Evolutionary conservation across 805 yeast species (phyloP).

Genomic region (Yarrowia bubula): DNA sequence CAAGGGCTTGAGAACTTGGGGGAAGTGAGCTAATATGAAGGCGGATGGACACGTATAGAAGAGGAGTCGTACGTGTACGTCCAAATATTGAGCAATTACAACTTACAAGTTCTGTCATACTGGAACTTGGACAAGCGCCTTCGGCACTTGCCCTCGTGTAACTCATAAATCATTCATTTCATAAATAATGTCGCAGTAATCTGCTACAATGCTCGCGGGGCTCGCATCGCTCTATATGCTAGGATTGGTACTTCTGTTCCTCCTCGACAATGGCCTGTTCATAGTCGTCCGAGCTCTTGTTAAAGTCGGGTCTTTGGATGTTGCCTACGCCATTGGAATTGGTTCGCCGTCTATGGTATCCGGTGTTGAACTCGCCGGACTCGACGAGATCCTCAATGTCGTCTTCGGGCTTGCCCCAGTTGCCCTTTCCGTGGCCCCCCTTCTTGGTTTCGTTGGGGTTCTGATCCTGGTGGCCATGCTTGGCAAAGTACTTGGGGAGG

Average conservation of each 20-base stretch:
- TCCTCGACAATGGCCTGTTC: constrained; percentile 27
- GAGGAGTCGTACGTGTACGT: too few relatives aligned
- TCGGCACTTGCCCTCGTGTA: too few relatives aligned
- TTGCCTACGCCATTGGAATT: constrained; percentile 34
- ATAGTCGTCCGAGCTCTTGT: constrained; percentile 19
- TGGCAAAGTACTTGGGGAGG: constrained; percentile 70
- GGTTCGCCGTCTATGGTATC: constrained; percentile 41
- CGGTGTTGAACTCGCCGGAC: constrained; percentile 51
- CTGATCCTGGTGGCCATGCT: constrained; percentile 63
- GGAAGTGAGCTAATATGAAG: too few relatives aligned
- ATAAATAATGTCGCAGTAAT: background rate
- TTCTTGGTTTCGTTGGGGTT: constrained; percentile 78
- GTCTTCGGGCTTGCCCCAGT: constrained; percentile 77
- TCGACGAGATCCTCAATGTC: constrained; percentile 65
- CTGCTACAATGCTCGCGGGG: too few relatives aligned
- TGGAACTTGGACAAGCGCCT: background rate
- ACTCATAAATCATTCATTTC: constrained; percentile 19
- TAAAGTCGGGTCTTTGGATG: constrained; percentile 18
- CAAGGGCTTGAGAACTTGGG: background rate
- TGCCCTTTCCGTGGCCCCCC: constrained; percentile 79
- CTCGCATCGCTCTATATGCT: constrained; percentile 4
- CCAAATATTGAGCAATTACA: too few relatives aligned
- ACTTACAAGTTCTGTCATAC: background rate
- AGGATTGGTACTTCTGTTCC: constrained; percentile 17
- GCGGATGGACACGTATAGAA: too few relatives aligned